Evolutionary conservation across 2,329 filamentous ascomycete genomes (phyloP).

Genomic region (Geosmithia putterillii): DNA sequence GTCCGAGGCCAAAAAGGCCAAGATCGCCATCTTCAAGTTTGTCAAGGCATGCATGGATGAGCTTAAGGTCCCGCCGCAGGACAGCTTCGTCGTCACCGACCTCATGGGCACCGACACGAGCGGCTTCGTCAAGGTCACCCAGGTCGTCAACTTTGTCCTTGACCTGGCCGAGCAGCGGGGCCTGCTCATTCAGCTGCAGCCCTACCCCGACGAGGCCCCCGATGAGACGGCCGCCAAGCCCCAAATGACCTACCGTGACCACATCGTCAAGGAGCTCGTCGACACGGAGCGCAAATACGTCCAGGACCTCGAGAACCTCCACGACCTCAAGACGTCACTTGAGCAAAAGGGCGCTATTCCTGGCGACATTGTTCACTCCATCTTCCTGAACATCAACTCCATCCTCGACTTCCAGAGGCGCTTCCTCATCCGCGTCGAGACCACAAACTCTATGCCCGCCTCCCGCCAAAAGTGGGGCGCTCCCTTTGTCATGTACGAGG

Average conservation of each 20-base stretch:
- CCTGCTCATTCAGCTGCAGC: conserved; percentile 50
- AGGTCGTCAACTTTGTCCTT: conserved; percentile 84
- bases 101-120: conserved; percentile 90
- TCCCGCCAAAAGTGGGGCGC: conserved; percentile 83
- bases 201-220: conserved; percentile 42
- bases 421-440: conserved; percentile 91
- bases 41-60: conserved; percentile 79
- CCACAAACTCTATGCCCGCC: conserved; percentile 74
- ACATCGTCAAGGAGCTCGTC: conserved; percentile 84
- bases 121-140: conserved; percentile 92
- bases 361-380: conserved; percentile 83
- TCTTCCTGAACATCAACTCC: conserved; percentile 92
- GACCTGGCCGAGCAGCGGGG: conserved; percentile 74
- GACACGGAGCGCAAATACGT: conserved; percentile 97
- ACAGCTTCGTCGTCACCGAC: conserved; percentile 87
- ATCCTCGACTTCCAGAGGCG: conserved; percentile 91
- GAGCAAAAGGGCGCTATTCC: conserved; percentile 81
- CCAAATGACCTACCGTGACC: conserved; percentile 64
- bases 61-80: conserved; percentile 63
- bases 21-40: conserved; percentile 86
- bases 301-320: conserved; percentile 87
- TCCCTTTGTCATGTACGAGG: conserved; percentile 76
- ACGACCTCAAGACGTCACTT: conserved; percentile 80
- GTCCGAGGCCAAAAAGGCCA: conserved; percentile 64
- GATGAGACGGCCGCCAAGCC: conserved; percentile 38